These are phyloP conservation scores for Talaromyces verruculosus DNA, from an alignment of 2,329 filamentous ascomycete genomes.

Conservation along the genomic window DNA sequence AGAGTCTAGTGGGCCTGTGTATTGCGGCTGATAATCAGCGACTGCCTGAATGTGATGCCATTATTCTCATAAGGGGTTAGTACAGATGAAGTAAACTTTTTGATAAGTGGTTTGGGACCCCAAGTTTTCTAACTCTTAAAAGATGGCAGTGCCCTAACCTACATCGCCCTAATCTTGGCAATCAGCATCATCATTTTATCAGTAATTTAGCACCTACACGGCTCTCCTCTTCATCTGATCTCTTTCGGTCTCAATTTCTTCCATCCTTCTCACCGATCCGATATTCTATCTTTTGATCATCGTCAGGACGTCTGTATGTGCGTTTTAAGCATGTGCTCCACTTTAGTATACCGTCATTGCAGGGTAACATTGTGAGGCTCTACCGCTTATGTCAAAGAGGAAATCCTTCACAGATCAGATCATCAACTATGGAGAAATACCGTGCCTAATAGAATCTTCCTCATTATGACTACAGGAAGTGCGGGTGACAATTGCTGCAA, in stretches of 20 bases:
- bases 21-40: not conserved
- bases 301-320: not conserved
- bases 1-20: not conserved
- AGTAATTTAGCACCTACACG: not conserved
- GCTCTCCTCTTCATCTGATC: not conserved
- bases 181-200: not conserved
- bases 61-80: not conserved
- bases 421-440: not conserved
- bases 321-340: not conserved
- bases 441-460: not conserved
- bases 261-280: not conserved
- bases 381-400: not conserved
- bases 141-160: not conserved
- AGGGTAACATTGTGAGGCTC: conserved; percentile 5
- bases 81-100: not conserved
- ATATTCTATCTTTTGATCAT: not conserved
- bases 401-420: not conserved
- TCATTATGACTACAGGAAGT: not conserved
- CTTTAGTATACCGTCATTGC: not conserved
- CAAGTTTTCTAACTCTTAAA: not conserved
- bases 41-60: not conserved
- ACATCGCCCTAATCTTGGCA: not conserved
- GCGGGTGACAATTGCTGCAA: not conserved
- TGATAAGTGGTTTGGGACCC: not conserved
- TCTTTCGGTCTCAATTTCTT: not conserved